These are phyloP conservation scores for Metschnikowia vanudenii DNA, from an alignment of 805 yeast genomes.

Conservation along the genomic window DNA sequence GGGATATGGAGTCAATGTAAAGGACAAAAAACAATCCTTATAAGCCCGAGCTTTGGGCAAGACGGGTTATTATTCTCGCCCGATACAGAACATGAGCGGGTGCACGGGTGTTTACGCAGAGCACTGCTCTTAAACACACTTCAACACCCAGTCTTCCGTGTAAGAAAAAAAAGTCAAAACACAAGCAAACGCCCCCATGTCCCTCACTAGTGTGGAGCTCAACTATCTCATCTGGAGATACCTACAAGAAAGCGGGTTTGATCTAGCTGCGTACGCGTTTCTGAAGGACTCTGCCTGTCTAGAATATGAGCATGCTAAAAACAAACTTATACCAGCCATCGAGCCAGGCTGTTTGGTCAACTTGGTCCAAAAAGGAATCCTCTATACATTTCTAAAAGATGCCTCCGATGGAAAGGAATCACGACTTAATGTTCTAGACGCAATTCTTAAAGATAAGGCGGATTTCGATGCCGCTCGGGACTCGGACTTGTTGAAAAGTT, in stretches of 20 bases:
- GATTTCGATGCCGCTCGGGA: conserved; percentile 26
- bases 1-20: no score
- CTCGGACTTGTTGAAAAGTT: conserved; percentile 23
- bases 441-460: conserved; percentile 46
- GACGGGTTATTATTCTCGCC: no score
- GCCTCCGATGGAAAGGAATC: conserved; percentile 34
- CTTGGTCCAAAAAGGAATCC: conserved; percentile 81
- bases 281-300: conserved; percentile 69
- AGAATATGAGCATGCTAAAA: conserved; percentile 47
- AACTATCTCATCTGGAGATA: conserved; percentile 93
- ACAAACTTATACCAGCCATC: conserved; percentile 43
- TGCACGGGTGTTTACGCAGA: conserved; percentile 2
- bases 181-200: conserved; percentile 45
- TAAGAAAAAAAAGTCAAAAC: not conserved
- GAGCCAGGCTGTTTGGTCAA: conserved; percentile 82
- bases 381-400: conserved; percentile 70
- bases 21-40: no score
- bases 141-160: not conserved
- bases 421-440: conserved; percentile 44
- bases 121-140: not conserved
- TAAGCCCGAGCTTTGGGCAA: no score
- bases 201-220: conserved; percentile 76
- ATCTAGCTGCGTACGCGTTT: conserved; percentile 75
- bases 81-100: not conserved
- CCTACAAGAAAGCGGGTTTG: conserved; percentile 79